Evolutionary conservation across 306 rosid species (phyloP).

Genomic region (Vigna mungo): DNA sequence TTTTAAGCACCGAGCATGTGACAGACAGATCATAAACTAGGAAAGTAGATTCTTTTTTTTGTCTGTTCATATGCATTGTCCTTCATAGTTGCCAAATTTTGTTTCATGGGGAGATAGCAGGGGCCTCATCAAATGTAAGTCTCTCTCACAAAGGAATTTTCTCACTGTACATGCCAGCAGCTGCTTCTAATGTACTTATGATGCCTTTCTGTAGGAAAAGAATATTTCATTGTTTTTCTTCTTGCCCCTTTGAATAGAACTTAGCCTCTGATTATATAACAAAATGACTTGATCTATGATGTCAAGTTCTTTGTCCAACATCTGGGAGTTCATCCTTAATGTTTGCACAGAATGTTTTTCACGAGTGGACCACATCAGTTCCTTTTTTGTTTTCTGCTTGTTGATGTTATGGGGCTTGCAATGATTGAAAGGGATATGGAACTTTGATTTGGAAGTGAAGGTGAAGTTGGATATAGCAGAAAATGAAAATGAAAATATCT

Average conservation of each 20-base stretch:
- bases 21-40: constrained; percentile 46
- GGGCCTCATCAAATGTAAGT: constrained; percentile 44
- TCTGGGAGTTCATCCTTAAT: constrained; percentile 11
- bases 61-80: constrained; percentile 56
- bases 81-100: constrained; percentile 71
- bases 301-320: constrained; percentile 7
- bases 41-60: constrained; percentile 33
- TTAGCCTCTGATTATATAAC: constrained; percentile 9
- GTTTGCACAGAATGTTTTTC: constrained; percentile 40
- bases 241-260: constrained; percentile 23
- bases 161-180: constrained; percentile 41
- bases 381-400: constrained; percentile 47
- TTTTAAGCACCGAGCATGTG: constrained; percentile 40
- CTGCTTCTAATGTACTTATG: constrained; percentile 37
- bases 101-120: constrained; percentile 67
- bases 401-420: background rate
- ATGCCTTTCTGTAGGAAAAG: constrained; percentile 2
- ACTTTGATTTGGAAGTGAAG: constrained; percentile 9
- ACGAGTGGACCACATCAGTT: constrained; percentile 22
- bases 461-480: background rate
- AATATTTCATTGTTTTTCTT: background rate
- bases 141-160: constrained; percentile 27
- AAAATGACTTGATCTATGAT: constrained; percentile 17
- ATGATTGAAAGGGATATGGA: background rate
- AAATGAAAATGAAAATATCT: background rate